Conservation (phyloP, 208 protist genomes). For the Zelonia costaricensis region DNA sequence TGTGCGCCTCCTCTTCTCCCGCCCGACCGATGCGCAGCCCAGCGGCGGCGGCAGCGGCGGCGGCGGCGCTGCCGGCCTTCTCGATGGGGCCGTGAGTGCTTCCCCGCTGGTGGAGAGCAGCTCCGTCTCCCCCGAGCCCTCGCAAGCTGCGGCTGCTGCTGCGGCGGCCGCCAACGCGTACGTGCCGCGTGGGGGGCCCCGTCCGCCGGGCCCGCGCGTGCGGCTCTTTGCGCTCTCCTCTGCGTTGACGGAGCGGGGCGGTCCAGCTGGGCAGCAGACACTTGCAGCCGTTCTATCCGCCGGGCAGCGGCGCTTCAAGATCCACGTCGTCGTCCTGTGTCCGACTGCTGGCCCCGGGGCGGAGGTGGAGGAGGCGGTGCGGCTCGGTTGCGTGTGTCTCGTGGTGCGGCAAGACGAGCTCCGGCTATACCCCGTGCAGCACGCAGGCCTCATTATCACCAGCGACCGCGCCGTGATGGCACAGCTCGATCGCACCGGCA, state of each 20-base stretch:
- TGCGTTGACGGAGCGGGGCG: slow-evolving; percentile 16
- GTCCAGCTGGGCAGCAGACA: slow-evolving; percentile 11
- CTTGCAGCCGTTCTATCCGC: slow-evolving; percentile 6
- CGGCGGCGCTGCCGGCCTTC: too few species aligned
- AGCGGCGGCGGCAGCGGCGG: neutral
- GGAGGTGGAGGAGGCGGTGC: slow-evolving; percentile 35
- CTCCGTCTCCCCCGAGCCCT: too few species aligned
- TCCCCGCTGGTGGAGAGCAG: too few species aligned
- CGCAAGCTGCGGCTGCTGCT: too few species aligned
- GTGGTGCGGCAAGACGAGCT: slow-evolving; percentile 15
- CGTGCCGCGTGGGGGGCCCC: neutral
- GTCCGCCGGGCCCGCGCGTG: neutral
- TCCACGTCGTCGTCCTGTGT: slow-evolving; percentile 35
- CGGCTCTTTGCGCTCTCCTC: slow-evolving; percentile 50
- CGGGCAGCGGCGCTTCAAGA: slow-evolving; percentile 24
- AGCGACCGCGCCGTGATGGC: slow-evolving; percentile 14
- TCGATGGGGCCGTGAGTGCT: too few species aligned
- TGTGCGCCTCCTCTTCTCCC: slow-evolving; percentile 15
- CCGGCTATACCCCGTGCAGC: neutral
- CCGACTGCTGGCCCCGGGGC: neutral
- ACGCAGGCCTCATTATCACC: neutral
- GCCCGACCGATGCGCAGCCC: neutral
- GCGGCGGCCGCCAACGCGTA: too few species aligned
- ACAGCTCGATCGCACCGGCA: neutral
- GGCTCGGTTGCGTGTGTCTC: slow-evolving; percentile 34